Percentiles rank a stretch among this genome's conserved stretches.
phyloP scores from a whole-genome alignment of 176 grass and related monocot species.

The Carex scoparia region DNA sequence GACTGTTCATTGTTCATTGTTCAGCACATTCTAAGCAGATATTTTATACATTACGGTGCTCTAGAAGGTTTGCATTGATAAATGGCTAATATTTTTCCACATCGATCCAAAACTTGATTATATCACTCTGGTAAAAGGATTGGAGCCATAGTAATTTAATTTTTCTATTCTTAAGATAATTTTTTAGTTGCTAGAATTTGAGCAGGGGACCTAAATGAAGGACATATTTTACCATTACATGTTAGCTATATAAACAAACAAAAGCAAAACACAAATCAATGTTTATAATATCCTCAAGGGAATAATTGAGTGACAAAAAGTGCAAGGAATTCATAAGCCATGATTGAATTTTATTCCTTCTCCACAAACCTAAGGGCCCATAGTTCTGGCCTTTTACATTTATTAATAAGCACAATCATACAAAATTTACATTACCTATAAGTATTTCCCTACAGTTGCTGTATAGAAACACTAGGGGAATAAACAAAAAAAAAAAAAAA shows the following conservation, averaged over 20 bases:
- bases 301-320: background rate
- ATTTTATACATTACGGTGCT: background rate
- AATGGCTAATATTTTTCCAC: background rate
- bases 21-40: background rate
- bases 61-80: background rate
- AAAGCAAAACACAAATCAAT: background rate
- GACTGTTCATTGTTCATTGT: background rate
- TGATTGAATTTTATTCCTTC: background rate
- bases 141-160: background rate
- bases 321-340: background rate
- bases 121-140: background rate
- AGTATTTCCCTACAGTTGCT: background rate
- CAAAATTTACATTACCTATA: conserved; percentile 16
- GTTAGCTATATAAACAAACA: background rate
- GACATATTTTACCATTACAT: background rate
- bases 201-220: background rate
- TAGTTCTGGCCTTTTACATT: background rate
- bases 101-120: background rate
- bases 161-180: background rate
- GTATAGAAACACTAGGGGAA: background rate
- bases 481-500: background rate
- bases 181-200: background rate
- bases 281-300: background rate
- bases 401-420: conserved; percentile 13
- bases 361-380: background rate